Base-by-base conservation (phyloP, 495 filamentous ascomycete genomes). In the Cudoniella acicularis region DNA sequence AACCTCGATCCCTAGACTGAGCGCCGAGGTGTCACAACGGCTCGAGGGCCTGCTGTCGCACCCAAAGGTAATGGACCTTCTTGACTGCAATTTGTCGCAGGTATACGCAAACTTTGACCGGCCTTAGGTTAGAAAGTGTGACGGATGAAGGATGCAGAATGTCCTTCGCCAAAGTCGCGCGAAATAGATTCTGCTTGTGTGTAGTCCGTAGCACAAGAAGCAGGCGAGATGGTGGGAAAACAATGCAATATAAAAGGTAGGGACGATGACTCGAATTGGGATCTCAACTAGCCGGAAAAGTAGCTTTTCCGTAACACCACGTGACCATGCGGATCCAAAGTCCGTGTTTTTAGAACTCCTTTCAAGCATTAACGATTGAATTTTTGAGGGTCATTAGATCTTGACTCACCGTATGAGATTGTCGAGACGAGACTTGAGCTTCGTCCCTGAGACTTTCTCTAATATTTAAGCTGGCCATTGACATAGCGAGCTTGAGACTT, bases 131-230 rank as follows among this genome's bases (percentile, higher is more conserved):
- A 54, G 61, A 59, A 52, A 55, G 55, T 50, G 61, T 63, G 53
- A 63, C 24, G 56, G 61, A 63, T 56, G 36, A 56, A 61, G 59
- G 45, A 56, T 59, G 61, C 41, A 59, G 52, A 56, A 54, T 63
- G 24, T 63, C 51, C 42, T 64, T 60, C 57, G 57, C 62, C 23
- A 57, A 60, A 56, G 56, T 60, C 51, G 61, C 27, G 42, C 56
- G 26, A 64, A 52, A 64, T 59, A 63, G 45, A 59, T 53, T 54
- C 41, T 59, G 27, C 40, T 59, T 59, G 56, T 26, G 51, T 60
- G 51, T 59, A 60, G 57, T 64, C 43, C 51, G 46, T 60, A 56
- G 56, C 46, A 56, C 41, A 56, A 55, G 57, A 51, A 50, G 45
- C 49, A 54, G 60, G 54, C 36, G 46, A 57, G 17, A 40, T 49